Percentiles rank a stretch among this genome's conserved stretches.
Conservation (phyloP, 2,329 filamentous ascomycete species). For the Cylindrodendrum hubeiense region DNA sequence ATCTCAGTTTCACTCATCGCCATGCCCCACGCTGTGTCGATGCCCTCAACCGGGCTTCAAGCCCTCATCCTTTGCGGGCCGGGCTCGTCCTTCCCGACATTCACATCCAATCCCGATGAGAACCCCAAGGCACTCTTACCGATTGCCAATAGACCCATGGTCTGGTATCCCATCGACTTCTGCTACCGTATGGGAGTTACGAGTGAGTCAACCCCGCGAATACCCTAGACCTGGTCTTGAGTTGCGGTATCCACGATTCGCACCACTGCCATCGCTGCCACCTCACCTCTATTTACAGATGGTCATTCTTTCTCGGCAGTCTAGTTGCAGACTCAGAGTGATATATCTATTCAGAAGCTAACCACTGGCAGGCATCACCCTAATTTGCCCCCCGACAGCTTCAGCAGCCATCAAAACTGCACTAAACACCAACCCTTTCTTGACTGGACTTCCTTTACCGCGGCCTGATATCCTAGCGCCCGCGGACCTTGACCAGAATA, state of each 20-base stretch:
- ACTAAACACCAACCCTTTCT: slow-evolving; percentile 81
- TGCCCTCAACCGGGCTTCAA: slow-evolving; percentile 83
- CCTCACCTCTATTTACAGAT: background rate
- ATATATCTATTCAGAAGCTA: slow-evolving; percentile 29
- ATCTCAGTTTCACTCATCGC: slow-evolving; percentile 27
- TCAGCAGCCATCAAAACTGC: slow-evolving; percentile 75
- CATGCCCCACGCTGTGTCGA: slow-evolving; percentile 83
- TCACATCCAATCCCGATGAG: slow-evolving; percentile 83
- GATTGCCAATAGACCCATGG: slow-evolving; percentile 88
- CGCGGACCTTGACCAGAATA: slow-evolving; percentile 81
- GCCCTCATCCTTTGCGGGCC: slow-evolving; percentile 87
- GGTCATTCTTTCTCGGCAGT: background rate
- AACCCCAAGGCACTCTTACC: slow-evolving; percentile 86
- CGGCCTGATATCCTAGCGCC: slow-evolving; percentile 84
- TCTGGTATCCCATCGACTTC: slow-evolving; percentile 90
- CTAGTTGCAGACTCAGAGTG: too few relatives aligned
- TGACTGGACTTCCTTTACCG: slow-evolving; percentile 79
- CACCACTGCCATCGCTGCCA: background rate
- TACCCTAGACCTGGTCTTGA: background rate
- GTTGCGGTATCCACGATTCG: background rate
- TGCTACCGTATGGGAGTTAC: slow-evolving; percentile 85
- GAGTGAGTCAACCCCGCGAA: slow-evolving; percentile 60
- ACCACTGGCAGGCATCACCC: slow-evolving; percentile 66
- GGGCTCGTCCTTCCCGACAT: slow-evolving; percentile 84
- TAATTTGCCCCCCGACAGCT: slow-evolving; percentile 75